Conservation (phyloP, 306 rosid genomes). For the Elaeagnus macrophylla region DNA sequence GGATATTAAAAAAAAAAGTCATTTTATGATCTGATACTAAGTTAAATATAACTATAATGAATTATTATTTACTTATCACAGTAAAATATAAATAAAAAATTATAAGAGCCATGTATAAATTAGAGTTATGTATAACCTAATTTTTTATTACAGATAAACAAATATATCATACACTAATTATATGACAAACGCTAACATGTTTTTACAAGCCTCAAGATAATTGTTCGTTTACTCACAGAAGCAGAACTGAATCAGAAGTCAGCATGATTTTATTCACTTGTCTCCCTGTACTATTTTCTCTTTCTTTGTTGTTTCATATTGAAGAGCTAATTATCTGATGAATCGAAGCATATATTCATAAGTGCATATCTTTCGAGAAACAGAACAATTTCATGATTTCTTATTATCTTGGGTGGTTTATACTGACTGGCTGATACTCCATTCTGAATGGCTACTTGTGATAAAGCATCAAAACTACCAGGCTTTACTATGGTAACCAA, state of each 20-base stretch:
- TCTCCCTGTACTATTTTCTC: background rate
- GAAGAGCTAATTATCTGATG: slow-evolving; percentile 1
- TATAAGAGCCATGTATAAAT: too few relatives aligned
- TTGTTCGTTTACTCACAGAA: background rate
- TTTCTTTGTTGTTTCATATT: too few relatives aligned
- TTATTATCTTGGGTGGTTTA: slow-evolving; percentile 57
- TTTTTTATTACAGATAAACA: too few relatives aligned
- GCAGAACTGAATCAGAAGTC: background rate
- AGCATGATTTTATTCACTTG: background rate
- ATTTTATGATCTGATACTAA: too few relatives aligned
- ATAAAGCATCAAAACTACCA: slow-evolving; percentile 39
- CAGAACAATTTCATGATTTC: slow-evolving; percentile 31
- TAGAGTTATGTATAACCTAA: too few relatives aligned
- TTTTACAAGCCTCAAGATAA: background rate
- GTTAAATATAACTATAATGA: too few relatives aligned
- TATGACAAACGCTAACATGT: too few relatives aligned
- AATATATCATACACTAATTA: too few relatives aligned
- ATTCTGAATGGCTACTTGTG: slow-evolving; percentile 34
- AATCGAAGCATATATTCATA: slow-evolving; percentile 18
- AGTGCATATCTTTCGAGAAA: slow-evolving; percentile 31
- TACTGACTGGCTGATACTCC: slow-evolving; percentile 59
- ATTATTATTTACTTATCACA: too few relatives aligned
- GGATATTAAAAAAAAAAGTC: too few relatives aligned
- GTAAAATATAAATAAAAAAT: too few relatives aligned
- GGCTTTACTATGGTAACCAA: slow-evolving; percentile 29